Evolutionary conservation across 2,329 filamentous ascomycete genomes (phyloP).

Genomic region (Penicillium crustosum): DNA sequence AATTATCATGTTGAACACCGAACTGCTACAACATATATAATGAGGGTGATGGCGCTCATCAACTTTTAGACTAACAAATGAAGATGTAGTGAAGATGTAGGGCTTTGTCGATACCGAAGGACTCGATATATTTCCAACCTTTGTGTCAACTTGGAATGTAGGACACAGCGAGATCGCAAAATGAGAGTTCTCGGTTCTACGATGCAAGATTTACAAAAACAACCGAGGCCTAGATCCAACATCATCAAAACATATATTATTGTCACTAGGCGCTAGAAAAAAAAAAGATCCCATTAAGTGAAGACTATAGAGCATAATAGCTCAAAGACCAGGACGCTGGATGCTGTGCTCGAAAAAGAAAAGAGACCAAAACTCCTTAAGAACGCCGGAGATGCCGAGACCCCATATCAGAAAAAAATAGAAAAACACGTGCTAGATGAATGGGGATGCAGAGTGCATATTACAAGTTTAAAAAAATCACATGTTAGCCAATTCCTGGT

Average conservation of each 20-base stretch:
- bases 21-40: too few relatives aligned
- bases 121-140: background rate
- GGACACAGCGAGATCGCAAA: background rate
- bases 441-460: constrained; percentile 17
- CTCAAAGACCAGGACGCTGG: constrained; percentile 7
- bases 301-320: constrained; percentile 4
- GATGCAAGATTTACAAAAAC: background rate
- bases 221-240: background rate
- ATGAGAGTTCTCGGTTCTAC: background rate
- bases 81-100: too few relatives aligned
- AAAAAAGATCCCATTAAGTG: constrained; percentile 3
- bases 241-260: constrained; percentile 5
- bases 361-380: constrained; percentile 3
- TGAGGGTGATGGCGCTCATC: too few relatives aligned
- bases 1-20: background rate
- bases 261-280: constrained; percentile 2
- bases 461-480: constrained; percentile 45
- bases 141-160: background rate
- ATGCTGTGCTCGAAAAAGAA: constrained; percentile 8
- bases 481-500: constrained; percentile 91
- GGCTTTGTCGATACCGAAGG: background rate
- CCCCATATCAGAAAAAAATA: background rate
- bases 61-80: too few relatives aligned
- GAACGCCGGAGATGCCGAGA: constrained; percentile 29
- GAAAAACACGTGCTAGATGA: constrained; percentile 11